These are phyloP conservation scores for Petunia secreta DNA, from an alignment of 257 asterid species.

Conservation along the genomic window DNA sequence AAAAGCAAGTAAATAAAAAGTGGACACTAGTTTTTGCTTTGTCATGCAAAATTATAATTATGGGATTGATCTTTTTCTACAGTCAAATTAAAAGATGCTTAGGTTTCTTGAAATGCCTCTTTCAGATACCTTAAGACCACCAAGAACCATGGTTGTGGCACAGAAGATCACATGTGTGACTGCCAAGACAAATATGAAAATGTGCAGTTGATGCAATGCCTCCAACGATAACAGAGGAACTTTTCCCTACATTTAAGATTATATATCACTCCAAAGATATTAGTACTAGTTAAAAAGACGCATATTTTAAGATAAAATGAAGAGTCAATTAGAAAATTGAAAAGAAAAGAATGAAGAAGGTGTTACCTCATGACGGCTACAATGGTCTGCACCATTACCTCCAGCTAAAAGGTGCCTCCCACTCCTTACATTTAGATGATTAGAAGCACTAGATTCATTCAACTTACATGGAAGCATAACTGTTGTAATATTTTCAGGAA, in stretches of 20 bases:
- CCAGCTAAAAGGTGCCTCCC: slow-evolving; percentile 56
- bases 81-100: too few relatives aligned
- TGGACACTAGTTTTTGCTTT: background rate
- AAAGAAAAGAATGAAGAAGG: background rate
- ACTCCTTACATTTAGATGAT: slow-evolving; percentile 9
- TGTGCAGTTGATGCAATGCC: slow-evolving; percentile 90
- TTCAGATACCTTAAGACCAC: slow-evolving; percentile 74
- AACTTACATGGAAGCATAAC: slow-evolving; percentile 81
- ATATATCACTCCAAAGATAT: background rate
- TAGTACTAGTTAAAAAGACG: background rate
- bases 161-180: slow-evolving; percentile 77
- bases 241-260: slow-evolving; percentile 48
- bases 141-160: slow-evolving; percentile 75
- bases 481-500: slow-evolving; percentile 51
- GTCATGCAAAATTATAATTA: too few relatives aligned
- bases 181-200: slow-evolving; percentile 84
- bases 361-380: slow-evolving; percentile 48
- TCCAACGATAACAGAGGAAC: slow-evolving; percentile 69
- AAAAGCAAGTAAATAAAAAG: too few relatives aligned
- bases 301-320: background rate
- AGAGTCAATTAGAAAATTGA: background rate
- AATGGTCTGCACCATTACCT: slow-evolving; percentile 29
- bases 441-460: background rate
- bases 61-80: too few relatives aligned
- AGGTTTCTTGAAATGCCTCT: too few relatives aligned